Percentiles rank a stretch among this genome's conserved stretches.
These are phyloP conservation scores for Candida suzukii DNA, from an alignment of 805 yeast genomes.

Conservation along the genomic window DNA sequence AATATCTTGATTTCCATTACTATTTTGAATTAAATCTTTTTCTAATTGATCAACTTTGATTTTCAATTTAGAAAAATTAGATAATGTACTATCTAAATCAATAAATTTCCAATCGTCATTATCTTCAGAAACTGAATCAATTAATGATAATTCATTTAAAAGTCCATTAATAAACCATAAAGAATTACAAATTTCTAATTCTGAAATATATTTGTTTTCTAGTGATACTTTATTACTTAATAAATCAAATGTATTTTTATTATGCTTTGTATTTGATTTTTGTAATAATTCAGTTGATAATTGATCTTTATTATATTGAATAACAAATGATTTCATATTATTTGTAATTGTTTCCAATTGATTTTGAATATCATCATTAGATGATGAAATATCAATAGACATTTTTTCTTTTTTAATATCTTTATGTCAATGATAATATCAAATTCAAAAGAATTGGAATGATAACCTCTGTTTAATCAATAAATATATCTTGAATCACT, in stretches of 20 bases:
- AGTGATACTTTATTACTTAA: not conserved
- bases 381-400: not conserved
- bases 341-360: not conserved
- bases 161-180: slow-evolving; percentile 25
- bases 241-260: not conserved
- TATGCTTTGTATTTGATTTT: not conserved
- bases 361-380: not conserved
- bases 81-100: slow-evolving; percentile 9
- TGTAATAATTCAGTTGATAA: slow-evolving; percentile 1
- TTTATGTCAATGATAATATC: too few species aligned
- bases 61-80: slow-evolving; percentile 10
- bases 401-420: not conserved
- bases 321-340: slow-evolving; percentile 1
- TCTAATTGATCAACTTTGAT: slow-evolving; percentile 1
- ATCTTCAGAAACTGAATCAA: slow-evolving; percentile 2
- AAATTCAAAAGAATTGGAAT: too few species aligned
- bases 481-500: too few species aligned
- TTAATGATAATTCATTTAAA: slow-evolving; percentile 14
- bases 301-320: slow-evolving; percentile 1
- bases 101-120: slow-evolving; percentile 8
- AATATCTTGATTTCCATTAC: not conserved
- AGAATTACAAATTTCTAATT: slow-evolving; percentile 23
- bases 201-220: slow-evolving; percentile 14
- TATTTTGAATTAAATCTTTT: not conserved
- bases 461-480: too few species aligned